Evolutionary conservation across 345 rosid genomes (phyloP).

Genomic region (Linum lewisii): DNA sequence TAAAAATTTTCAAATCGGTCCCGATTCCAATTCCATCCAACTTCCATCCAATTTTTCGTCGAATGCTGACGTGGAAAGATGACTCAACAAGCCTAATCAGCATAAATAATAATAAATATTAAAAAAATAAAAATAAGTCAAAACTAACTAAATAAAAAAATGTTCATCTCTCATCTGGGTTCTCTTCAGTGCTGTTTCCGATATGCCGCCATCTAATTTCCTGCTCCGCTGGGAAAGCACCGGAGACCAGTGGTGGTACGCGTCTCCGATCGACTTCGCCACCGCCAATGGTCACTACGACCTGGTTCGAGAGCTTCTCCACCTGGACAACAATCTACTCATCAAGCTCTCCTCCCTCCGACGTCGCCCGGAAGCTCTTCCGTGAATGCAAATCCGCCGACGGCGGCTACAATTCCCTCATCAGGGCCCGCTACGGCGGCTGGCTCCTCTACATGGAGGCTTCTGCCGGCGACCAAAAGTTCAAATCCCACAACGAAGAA

Average conservation of each 20-base stretch:
- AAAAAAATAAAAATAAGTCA: too few species aligned
- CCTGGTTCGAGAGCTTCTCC: conserved; percentile 73
- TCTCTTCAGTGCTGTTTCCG: not conserved
- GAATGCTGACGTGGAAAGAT: too few species aligned
- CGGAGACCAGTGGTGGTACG: conserved; percentile 99
- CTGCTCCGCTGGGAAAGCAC: conserved; percentile 99
- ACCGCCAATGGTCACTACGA: conserved; percentile 90
- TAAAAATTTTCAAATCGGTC: too few species aligned
- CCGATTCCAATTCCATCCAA: too few species aligned
- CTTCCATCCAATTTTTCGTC: too few species aligned
- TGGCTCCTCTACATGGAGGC: conserved; percentile 95
- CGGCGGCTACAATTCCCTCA: conserved; percentile 48
- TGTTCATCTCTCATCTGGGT: not conserved
- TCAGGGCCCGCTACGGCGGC: conserved; percentile 92
- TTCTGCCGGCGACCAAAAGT: conserved; percentile 72
- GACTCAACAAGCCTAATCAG: too few species aligned
- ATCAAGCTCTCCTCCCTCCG: conserved; percentile 95
- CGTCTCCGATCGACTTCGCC: conserved; percentile 92
- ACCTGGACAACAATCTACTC: conserved; percentile 82
- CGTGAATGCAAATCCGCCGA: conserved; percentile 52
- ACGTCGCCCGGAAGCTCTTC: conserved; percentile 57
- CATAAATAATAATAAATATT: too few species aligned
- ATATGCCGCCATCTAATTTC: conserved; percentile 68
- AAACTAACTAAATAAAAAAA: too few species aligned
- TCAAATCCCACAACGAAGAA: too few species aligned